Conservation (phyloP, 805 yeast species). For the Monosporozyma aquatica region DNA sequence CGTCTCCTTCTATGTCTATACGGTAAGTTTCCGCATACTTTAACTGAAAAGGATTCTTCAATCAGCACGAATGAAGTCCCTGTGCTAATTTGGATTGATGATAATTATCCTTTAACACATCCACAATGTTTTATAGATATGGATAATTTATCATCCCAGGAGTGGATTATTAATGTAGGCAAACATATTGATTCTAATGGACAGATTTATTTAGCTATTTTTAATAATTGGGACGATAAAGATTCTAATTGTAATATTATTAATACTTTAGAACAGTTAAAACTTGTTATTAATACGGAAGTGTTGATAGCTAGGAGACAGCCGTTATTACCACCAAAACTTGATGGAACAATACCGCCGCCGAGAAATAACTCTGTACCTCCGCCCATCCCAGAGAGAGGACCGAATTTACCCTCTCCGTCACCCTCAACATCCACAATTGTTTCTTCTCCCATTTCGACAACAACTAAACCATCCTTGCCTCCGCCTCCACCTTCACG, state of each 20-base stretch:
- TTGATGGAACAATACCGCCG: neutral
- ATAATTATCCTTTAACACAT: conserved; percentile 53
- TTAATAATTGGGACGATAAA: conserved; percentile 46
- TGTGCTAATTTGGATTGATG: conserved; percentile 69
- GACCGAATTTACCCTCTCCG: neutral
- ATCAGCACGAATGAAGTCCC: conserved; percentile 33
- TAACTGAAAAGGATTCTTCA: neutral
- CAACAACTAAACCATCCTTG: too few species aligned
- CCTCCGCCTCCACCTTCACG: too few species aligned
- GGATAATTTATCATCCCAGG: too few species aligned
- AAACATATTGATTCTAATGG: conserved; percentile 67
- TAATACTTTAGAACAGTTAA: conserved; percentile 4
- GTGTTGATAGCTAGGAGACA: neutral
- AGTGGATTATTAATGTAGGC: conserved; percentile 45
- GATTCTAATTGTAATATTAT: conserved; percentile 2
- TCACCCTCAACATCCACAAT: neutral
- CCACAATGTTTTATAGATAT: conserved; percentile 57
- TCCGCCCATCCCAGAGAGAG: conserved; percentile 3
- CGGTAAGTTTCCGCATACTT: conserved; percentile 38
- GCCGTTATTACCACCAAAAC: conserved; percentile 7
- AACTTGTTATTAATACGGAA: conserved; percentile 1
- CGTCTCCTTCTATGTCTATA: conserved; percentile 52
- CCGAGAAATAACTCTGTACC: neutral
- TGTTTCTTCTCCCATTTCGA: too few species aligned
- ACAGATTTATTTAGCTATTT: conserved; percentile 55